Conservation (phyloP, 805 yeast species). For the Schizosaccharomyces cryophilus region DNA sequence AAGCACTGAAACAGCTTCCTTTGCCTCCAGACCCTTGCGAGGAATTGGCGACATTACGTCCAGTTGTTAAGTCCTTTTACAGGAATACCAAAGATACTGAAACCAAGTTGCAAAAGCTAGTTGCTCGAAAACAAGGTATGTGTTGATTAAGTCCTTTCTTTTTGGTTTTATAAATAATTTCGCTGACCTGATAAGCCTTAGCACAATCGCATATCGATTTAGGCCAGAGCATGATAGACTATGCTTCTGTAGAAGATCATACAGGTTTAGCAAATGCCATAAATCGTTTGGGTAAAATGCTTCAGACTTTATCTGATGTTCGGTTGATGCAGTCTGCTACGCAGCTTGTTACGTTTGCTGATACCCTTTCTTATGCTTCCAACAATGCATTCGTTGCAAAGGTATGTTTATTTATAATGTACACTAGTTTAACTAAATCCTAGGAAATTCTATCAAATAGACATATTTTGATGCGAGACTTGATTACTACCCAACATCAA, state of each 20-base stretch:
- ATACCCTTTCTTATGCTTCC: slow-evolving; percentile 37
- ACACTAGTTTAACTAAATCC: not conserved
- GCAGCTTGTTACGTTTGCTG: slow-evolving; percentile 53
- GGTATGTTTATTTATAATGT: not conserved
- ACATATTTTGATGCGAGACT: slow-evolving; percentile 76
- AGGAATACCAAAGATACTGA: slow-evolving; percentile 26
- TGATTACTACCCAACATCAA: slow-evolving; percentile 49
- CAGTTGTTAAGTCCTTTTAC: slow-evolving; percentile 56
- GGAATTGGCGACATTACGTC: slow-evolving; percentile 66
- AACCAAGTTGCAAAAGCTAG: slow-evolving; percentile 31
- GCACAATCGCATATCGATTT: not conserved
- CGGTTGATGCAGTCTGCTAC: slow-evolving; percentile 45
- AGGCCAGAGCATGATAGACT: not conserved
- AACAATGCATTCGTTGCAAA: slow-evolving; percentile 69
- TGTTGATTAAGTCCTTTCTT: slow-evolving; percentile 13
- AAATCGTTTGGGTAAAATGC: slow-evolving; percentile 47
- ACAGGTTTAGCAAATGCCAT: slow-evolving; percentile 57
- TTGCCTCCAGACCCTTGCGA: slow-evolving; percentile 75
- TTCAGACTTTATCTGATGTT: slow-evolving; percentile 50
- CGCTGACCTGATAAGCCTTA: not conserved
- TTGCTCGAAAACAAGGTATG: slow-evolving; percentile 21
- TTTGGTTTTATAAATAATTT: not conserved
- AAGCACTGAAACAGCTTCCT: slow-evolving; percentile 72
- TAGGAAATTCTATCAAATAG: slow-evolving; percentile 72
- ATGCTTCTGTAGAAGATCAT: slow-evolving; percentile 23